phyloP scores from a whole-genome alignment of 768 basidiomycete genomes.

The Hysterangium stoloniferum region DNA sequence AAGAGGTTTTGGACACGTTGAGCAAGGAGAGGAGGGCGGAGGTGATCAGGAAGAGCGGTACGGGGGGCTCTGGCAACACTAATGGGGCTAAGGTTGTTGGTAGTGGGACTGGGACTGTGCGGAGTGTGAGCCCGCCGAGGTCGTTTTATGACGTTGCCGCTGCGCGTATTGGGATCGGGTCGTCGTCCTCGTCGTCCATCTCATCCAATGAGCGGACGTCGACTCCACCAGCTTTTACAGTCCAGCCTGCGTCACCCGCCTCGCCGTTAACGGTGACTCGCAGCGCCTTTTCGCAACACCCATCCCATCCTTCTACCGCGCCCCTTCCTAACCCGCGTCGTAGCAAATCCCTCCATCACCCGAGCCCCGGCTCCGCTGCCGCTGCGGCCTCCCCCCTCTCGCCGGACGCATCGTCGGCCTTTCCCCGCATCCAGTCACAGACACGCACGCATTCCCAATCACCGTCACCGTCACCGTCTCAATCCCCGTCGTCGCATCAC shows the following conservation, averaged over 20 bases:
- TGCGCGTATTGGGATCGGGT: constrained; percentile 17
- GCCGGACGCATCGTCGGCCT: not conserved
- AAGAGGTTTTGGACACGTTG: constrained; percentile 57
- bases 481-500: no score
- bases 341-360: constrained; percentile 49
- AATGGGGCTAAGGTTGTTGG: not conserved
- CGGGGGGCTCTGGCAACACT: constrained; percentile 19
- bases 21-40: constrained; percentile 65
- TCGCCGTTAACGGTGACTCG: constrained; percentile 14
- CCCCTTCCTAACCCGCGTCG: constrained; percentile 30
- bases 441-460: no score
- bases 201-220: constrained; percentile 30
- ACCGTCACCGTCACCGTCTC: no score
- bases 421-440: constrained; percentile 35
- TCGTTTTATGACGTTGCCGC: constrained; percentile 18
- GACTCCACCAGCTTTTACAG: constrained; percentile 28
- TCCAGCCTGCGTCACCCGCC: constrained; percentile 24
- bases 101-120: not conserved
- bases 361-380: constrained; percentile 15
- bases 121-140: constrained; percentile 10
- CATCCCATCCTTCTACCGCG: constrained; percentile 17
- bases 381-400: not conserved
- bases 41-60: constrained; percentile 56
- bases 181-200: constrained; percentile 10
- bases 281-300: constrained; percentile 15